Evolutionary conservation across 2,329 filamentous ascomycete genomes (phyloP), one percentile per base, ranked within the genome.

Genomic region (Thelonectria blattea): DNA sequence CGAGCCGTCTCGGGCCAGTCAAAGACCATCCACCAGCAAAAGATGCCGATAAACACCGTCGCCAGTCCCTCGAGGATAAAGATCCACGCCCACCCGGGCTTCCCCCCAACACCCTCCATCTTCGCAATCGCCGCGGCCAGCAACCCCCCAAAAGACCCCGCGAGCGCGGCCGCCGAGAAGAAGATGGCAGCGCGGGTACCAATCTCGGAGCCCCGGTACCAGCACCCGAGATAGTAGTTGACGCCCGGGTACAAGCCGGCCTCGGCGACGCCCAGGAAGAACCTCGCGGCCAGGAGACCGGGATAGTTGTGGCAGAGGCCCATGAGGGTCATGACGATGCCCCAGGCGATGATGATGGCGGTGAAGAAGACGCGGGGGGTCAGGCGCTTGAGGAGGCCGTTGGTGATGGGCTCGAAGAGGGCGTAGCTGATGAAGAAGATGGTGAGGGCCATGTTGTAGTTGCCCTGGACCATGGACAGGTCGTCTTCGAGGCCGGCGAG

Each of bases 181-280:
- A 93, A 93, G 43, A 92, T 86, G 15, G 91, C 89, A 58, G 76
- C 56, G 30, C 91, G 84, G 9, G 91, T 83, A 42, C 91, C 91
- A 52, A 93, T 89, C 67, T 95, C 91, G 1, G 83, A 85, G 9
- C 90, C 81, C 72, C 86, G 90, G 71, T 93, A 95, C 91, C 91
- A 94, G 71, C 89, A 92, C 0, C 86, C 89, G 0, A 93, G 81
- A 69, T 92, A 92, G 78, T 87, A 75, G 77, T 86, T 76, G 71
- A 91, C 83, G 2, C 87, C 88, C 0, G 86, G 87, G 66, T 87
- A 89, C 0, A 91, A 75, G 1, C 88, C 88, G 0, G 88, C 83
- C 73, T 92, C 89, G 5, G 81, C 84, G n/a, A 91, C 72, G 14
- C 89, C 88, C 1, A 91, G 79, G 54, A 83, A 80, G 66, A 89